A percentile compares a stretch with the other conserved stretches of the same genome.
phyloP scores from a whole-genome alignment of 73 alveolate genomes.

The Uronychia setigera region DNA sequence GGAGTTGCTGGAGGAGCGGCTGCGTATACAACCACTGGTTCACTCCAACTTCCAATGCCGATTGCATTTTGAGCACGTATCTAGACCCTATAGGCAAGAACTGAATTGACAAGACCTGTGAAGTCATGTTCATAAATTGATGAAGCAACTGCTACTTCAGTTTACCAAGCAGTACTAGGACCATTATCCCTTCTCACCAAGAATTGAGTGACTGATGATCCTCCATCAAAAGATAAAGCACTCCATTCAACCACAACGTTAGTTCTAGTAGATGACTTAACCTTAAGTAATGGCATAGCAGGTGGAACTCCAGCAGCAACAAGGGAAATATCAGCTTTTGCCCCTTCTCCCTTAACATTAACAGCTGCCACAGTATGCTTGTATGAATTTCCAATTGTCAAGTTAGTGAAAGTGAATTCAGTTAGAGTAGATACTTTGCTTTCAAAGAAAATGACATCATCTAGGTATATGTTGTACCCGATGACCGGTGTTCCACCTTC shows the following conservation, averaged over 20 bases:
- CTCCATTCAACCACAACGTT: conserved; percentile 56
- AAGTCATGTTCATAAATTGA: conserved; percentile 16
- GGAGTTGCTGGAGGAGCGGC: conserved; percentile 71
- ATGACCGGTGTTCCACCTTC: conserved; percentile 72
- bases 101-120: conserved; percentile 27
- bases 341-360: conserved; percentile 73
- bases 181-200: conserved; percentile 71
- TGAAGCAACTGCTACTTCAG: conserved; percentile 18
- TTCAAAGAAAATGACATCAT: conserved; percentile 50
- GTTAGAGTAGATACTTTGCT: conserved; percentile 30
- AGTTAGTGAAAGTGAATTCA: conserved; percentile 46
- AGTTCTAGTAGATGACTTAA: conserved; percentile 25
- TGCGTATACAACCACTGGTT: conserved; percentile 63
- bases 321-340: conserved; percentile 21
- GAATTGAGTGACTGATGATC: conserved; percentile 59
- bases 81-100: conserved; percentile 55
- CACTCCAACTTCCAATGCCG: conserved; percentile 80
- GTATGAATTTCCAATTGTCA: conserved; percentile 56
- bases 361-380: conserved; percentile 60
- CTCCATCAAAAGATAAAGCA: conserved; percentile 74
- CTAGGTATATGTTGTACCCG: conserved; percentile 70
- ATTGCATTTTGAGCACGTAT: conserved; percentile 66
- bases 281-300: conserved; percentile 23
- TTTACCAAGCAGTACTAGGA: conserved; percentile 50
- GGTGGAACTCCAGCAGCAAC: conserved; percentile 68